Evolutionary conservation across 768 basidiomycete species (phyloP).

Genomic region (Mycena sanguinolenta): DNA sequence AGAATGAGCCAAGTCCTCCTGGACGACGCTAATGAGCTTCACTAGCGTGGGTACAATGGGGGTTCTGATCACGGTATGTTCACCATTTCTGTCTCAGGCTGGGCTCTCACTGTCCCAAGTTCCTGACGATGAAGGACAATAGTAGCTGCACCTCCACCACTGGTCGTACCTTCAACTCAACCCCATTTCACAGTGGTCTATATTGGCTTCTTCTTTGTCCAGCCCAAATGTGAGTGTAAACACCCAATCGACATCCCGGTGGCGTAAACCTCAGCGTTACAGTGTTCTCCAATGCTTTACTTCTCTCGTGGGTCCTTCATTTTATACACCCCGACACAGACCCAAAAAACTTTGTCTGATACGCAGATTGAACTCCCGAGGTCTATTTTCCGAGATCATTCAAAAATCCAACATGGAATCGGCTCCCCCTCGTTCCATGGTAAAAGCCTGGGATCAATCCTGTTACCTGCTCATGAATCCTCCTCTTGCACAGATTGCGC

Average conservation of each 20-base stretch:
- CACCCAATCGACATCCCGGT: background rate
- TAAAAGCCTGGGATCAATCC: background rate
- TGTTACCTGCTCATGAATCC: no score
- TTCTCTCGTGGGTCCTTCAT: conserved; percentile 5
- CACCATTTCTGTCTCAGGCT: no score
- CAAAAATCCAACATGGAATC: background rate
- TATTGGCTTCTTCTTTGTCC: conserved; percentile 4
- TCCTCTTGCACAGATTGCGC: no score
- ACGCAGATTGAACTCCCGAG: background rate
- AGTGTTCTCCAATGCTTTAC: conserved; percentile 11
- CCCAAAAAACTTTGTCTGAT: no score
- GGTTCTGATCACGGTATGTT: background rate
- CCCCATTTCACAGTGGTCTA: background rate
- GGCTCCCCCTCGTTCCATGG: background rate
- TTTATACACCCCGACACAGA: no score
- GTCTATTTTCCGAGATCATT: background rate
- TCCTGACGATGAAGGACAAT: conserved; percentile 10
- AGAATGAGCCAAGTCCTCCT: background rate
- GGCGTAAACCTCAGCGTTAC: no score
- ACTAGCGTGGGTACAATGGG: background rate
- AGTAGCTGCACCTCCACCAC: background rate
- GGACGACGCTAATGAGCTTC: background rate
- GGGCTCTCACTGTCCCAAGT: background rate
- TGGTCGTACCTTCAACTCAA: background rate
- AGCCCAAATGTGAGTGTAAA: conserved; percentile 6